Conservation (phyloP, 1,284 basidiomycete species). For the Ustilago trichophora region DNA sequence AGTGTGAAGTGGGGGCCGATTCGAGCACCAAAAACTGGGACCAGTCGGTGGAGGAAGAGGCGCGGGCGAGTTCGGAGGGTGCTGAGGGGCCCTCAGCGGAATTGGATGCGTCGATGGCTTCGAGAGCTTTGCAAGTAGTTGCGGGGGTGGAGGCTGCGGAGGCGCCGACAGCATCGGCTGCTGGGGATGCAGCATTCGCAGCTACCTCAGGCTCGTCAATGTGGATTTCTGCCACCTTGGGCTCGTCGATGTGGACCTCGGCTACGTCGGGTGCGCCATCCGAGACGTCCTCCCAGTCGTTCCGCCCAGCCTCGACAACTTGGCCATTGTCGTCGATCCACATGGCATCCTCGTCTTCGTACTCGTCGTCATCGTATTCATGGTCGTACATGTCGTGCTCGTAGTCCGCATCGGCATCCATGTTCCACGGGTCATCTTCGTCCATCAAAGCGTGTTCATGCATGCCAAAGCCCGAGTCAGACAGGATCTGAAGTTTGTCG, state of each 20-base stretch:
- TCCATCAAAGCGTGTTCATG: constrained; percentile 32
- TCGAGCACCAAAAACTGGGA: constrained; percentile 51
- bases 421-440: constrained; percentile 30
- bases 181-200: neutral
- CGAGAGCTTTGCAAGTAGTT: constrained; percentile 1
- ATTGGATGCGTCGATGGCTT: constrained; percentile 4
- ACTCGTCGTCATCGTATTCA: constrained; percentile 14
- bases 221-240: constrained; percentile 34
- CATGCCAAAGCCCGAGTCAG: constrained; percentile 40
- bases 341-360: constrained; percentile 17
- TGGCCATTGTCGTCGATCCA: constrained; percentile 56
- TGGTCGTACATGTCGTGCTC: constrained; percentile 33
- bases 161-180: neutral
- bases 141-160: too few species aligned
- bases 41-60: constrained; percentile 27
- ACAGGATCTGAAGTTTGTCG: constrained; percentile 47
- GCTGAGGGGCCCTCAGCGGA: constrained; percentile 4
- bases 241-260: constrained; percentile 17
- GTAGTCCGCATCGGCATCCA: constrained; percentile 9
- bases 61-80: constrained; percentile 18
- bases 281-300: constrained; percentile 58
- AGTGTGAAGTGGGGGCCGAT: constrained; percentile 46
- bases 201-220: constrained; percentile 10
- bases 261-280: constrained; percentile 26
- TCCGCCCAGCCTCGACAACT: constrained; percentile 44